Evolutionary conservation across 306 rosid genomes (phyloP).

Genomic region (Dicorynia guianensis): DNA sequence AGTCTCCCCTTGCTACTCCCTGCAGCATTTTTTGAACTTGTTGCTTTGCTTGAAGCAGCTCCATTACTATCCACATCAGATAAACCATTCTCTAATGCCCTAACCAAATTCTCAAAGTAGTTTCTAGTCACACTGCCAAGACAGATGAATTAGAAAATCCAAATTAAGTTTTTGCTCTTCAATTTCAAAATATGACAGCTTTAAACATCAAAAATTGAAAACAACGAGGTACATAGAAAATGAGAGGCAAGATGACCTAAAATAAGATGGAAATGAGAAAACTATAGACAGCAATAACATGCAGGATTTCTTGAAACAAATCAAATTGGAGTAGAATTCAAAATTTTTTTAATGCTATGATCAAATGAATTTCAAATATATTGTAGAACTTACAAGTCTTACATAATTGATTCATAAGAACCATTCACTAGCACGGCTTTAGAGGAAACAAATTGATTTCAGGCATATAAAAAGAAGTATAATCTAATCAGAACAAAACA

Average conservation of each 20-base stretch:
- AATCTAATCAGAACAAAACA: background rate
- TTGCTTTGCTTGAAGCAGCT: constrained; percentile 64
- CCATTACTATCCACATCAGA: constrained; percentile 60
- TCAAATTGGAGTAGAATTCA: constrained; percentile 3
- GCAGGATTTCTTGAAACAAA: background rate
- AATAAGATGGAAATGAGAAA: background rate
- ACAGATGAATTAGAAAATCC: constrained; percentile 37
- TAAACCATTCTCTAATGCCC: constrained; percentile 72
- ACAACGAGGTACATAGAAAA: background rate
- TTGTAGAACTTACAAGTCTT: background rate
- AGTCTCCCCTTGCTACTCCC: constrained; percentile 60
- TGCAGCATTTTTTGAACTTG: constrained; percentile 55
- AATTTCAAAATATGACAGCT: background rate
- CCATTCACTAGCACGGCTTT: constrained; percentile 1
- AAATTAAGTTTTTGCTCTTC: background rate
- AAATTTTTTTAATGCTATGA: background rate
- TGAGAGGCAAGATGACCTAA: background rate
- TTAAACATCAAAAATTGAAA: background rate
- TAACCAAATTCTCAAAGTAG: constrained; percentile 72
- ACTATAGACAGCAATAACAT: background rate
- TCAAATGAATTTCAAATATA: constrained; percentile 8
- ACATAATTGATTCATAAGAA: constrained; percentile 12
- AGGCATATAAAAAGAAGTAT: background rate
- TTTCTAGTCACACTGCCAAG: constrained; percentile 68
- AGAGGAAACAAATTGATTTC: background rate